Evolutionary conservation across 1,284 basidiomycete species (phyloP), one percentile per base, ranked within the genome.

Genomic region (Leccinum ponderosum): DNA sequence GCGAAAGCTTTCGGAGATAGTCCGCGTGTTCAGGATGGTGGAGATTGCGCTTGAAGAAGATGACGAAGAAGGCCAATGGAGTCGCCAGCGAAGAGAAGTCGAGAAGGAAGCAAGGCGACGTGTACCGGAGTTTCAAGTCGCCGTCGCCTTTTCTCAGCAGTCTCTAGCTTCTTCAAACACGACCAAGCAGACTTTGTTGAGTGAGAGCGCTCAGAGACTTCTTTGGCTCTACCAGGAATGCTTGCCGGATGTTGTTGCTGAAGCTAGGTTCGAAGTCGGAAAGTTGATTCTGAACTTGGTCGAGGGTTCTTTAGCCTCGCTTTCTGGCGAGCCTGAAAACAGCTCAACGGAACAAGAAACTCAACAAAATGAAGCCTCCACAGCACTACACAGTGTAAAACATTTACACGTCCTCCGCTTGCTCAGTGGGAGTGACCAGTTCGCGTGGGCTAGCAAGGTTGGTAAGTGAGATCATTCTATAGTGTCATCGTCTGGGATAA

Each of bases 231-330:
- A 97, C 74, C 90, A 96, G 68, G 80, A 80, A 25, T 88, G 86
- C 53, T 76, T 97, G 12, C 92, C 93, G 0, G 81, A 83, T 5
- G 76, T 93, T 4, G 87, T 91, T 0, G 84, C 86, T 0, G 95
- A 96, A 72, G 86, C 87, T 6, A 82, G 87, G 53, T 96, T 96
- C 69, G 95, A 98, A 72, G 85, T 90, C 17, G 93, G 93, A 12
- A 94, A 94, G 70, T 74, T 95, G 31, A 76, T 96, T 20, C 79
- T 82, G 55, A 85, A 80, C 56, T 80, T 83, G 53, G 64, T 58
- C 6, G 67, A 74, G 8, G 71, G 68, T 35, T 73, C 70, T 31
- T 61, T 74, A 1, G 58, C 58, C 17, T 64, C 67, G 17, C 59
- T 72, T 17, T 65, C 66, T 3, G 66, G 64, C 9, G 59, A 67